Conservation (phyloP, 2,329 filamentous ascomycete genomes). For the Cercospora sp. region DNA sequence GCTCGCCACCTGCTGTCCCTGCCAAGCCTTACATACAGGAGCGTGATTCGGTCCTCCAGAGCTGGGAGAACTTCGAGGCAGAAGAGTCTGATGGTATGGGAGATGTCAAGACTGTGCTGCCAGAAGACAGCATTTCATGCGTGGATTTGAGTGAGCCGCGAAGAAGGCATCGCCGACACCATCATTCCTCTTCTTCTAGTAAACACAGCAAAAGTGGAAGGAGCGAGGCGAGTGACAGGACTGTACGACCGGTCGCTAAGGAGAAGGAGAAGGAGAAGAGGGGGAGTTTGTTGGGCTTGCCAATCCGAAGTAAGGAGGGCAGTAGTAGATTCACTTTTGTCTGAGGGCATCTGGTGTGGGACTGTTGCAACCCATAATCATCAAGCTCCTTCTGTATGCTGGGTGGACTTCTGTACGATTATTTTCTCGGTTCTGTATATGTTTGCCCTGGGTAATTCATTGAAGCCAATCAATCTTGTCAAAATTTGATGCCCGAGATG, state of each 20-base stretch:
- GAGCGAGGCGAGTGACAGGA: conserved; percentile 32
- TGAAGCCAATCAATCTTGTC: not conserved
- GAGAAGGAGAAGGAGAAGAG: conserved; percentile 22
- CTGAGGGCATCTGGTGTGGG: not conserved
- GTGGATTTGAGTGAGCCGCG: conserved; percentile 28
- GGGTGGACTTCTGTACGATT: not conserved
- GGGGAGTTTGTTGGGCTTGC: conserved; percentile 26
- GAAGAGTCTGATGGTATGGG: conserved; percentile 43
- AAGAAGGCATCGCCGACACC: conserved; percentile 14
- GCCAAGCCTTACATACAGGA: conserved; percentile 22
- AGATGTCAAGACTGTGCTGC: conserved; percentile 49
- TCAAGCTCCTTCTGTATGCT: not conserved
- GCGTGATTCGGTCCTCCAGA: conserved; percentile 13
- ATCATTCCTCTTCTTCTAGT: conserved; percentile 21
- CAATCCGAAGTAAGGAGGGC: conserved; percentile 38
- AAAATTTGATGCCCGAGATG: not conserved
- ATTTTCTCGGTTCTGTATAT: not conserved
- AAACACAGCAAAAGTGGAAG: conserved; percentile 22
- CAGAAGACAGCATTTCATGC: conserved; percentile 52
- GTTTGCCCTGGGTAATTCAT: not conserved
- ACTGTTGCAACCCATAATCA: not conserved
- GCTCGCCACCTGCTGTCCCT: conserved; percentile 8
- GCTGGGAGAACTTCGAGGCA: conserved; percentile 27
- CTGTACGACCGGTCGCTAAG: conserved; percentile 30
- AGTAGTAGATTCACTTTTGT: conserved; percentile 18